Evolutionary conservation across 2,329 filamentous ascomycete genomes (phyloP).

Genomic region (Monascus ruber): DNA sequence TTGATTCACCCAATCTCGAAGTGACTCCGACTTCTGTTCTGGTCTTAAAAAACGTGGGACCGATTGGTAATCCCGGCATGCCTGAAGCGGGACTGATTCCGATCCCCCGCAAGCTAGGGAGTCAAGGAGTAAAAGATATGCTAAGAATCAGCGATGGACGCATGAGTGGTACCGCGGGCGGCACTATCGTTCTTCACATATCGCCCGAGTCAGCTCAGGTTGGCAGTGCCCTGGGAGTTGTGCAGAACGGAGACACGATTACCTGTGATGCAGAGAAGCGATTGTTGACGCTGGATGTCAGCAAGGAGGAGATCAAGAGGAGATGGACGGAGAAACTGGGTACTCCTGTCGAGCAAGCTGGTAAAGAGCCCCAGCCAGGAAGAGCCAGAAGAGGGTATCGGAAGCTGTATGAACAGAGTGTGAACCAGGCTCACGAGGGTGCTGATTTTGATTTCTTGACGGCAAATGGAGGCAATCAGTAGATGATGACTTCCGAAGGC

Average conservation of each 20-base stretch:
- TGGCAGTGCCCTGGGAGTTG: slow-evolving; percentile 37
- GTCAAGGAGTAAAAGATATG: slow-evolving; percentile 41
- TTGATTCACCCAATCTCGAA: slow-evolving; percentile 35
- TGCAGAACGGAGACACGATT: slow-evolving; percentile 39
- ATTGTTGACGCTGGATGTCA: slow-evolving; percentile 30
- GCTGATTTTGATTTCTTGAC: slow-evolving; percentile 30
- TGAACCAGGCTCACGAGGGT: slow-evolving; percentile 32
- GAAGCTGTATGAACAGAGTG: slow-evolving; percentile 30
- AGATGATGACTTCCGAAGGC: too few relatives aligned
- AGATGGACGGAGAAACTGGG: slow-evolving; percentile 18
- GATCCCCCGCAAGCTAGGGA: slow-evolving; percentile 38
- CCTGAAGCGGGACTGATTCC: slow-evolving; percentile 43
- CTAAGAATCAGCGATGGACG: slow-evolving; percentile 42
- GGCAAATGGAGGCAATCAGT: slow-evolving; percentile 9
- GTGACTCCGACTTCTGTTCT: slow-evolving; percentile 37
- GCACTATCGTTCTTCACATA: slow-evolving; percentile 44
- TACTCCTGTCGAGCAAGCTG: slow-evolving; percentile 4
- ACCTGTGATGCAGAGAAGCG: slow-evolving; percentile 35
- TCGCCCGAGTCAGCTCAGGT: slow-evolving; percentile 41
- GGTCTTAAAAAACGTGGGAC: slow-evolving; percentile 39
- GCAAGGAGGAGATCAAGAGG: slow-evolving; percentile 29
- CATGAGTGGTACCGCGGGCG: slow-evolving; percentile 46
- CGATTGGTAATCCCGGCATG: slow-evolving; percentile 43
- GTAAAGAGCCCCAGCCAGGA: slow-evolving; percentile 8
- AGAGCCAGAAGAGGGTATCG: slow-evolving; percentile 26